Conservation (phyloP, 441 rosid genomes). For the Breynia disticha region DNA sequence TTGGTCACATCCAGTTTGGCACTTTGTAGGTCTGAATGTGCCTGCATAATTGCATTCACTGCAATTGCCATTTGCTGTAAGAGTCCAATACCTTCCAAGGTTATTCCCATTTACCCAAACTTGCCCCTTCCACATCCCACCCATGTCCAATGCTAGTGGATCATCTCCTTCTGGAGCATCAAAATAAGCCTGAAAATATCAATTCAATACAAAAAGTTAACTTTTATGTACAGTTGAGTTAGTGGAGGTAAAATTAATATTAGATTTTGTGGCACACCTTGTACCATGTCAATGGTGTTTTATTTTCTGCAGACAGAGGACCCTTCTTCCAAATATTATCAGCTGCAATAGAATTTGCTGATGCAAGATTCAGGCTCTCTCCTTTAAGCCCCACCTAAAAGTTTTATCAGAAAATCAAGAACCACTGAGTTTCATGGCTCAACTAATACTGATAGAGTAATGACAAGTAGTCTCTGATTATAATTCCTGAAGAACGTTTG, state of each 20-base stretch:
- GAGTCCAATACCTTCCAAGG: conserved; percentile 83
- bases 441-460: no score
- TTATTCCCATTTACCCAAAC: conserved; percentile 78
- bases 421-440: neutral
- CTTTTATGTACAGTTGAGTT: neutral
- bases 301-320: conserved; percentile 32
- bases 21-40: conserved; percentile 51
- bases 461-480: no score
- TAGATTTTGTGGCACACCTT: conserved; percentile 25
- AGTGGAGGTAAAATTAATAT: no score
- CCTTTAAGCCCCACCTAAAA: conserved; percentile 57
- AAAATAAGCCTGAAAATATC: conserved; percentile 46
- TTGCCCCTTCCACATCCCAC: conserved; percentile 88
- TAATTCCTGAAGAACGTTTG: neutral
- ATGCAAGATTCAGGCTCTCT: conserved; percentile 44
- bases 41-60: conserved; percentile 55
- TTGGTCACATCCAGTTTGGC: conserved; percentile 72
- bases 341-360: conserved; percentile 33
- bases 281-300: conserved; percentile 77
- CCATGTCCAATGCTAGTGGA: conserved; percentile 74
- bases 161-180: conserved; percentile 75
- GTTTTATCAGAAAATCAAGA: neutral
- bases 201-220: neutral
- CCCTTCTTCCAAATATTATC: conserved; percentile 33
- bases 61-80: conserved; percentile 57